Evolutionary conservation across 164 flowering plant species (phyloP).

Genomic region (Akebia trifoliata): DNA sequence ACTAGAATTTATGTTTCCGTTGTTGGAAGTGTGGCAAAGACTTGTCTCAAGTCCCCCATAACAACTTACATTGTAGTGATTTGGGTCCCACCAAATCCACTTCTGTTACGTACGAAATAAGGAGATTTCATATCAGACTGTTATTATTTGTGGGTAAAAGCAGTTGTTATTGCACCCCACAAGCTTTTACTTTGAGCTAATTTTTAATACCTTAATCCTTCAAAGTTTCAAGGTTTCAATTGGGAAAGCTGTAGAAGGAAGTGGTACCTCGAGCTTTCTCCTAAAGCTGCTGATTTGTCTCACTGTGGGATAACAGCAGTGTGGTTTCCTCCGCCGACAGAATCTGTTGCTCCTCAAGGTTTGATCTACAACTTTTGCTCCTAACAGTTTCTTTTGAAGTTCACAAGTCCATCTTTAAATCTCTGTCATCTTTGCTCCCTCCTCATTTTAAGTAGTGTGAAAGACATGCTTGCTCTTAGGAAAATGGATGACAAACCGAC

Average conservation of each 20-base stretch:
- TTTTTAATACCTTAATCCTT: neutral
- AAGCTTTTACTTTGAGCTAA: neutral
- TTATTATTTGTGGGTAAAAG: too few relatives aligned
- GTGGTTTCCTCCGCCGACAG: conserved; percentile 66
- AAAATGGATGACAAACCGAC: neutral
- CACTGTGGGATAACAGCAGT: conserved; percentile 50
- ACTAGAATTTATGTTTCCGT: too few relatives aligned
- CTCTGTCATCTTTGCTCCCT: neutral
- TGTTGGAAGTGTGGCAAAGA: too few relatives aligned
- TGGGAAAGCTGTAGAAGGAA: conserved; percentile 66
- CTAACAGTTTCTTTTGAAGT: conserved; percentile 1
- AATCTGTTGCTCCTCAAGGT: conserved; percentile 73
- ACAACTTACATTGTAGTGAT: too few relatives aligned
- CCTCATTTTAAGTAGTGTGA: neutral
- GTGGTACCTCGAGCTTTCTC: conserved; percentile 55
- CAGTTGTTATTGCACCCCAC: neutral
- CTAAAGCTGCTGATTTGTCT: conserved; percentile 61
- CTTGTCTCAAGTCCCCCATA: too few relatives aligned
- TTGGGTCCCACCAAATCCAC: neutral
- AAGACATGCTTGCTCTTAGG: too few relatives aligned
- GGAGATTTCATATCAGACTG: too few relatives aligned
- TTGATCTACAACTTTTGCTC: neutral
- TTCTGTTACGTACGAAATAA: too few relatives aligned
- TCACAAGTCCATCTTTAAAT: neutral
- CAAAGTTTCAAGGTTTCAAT: conserved; percentile 62